Percentiles rank a stretch among this genome's conserved stretches.
phyloP scores from a whole-genome alignment of 768 basidiomycete genomes.

The Neoboletus magnificus region DNA sequence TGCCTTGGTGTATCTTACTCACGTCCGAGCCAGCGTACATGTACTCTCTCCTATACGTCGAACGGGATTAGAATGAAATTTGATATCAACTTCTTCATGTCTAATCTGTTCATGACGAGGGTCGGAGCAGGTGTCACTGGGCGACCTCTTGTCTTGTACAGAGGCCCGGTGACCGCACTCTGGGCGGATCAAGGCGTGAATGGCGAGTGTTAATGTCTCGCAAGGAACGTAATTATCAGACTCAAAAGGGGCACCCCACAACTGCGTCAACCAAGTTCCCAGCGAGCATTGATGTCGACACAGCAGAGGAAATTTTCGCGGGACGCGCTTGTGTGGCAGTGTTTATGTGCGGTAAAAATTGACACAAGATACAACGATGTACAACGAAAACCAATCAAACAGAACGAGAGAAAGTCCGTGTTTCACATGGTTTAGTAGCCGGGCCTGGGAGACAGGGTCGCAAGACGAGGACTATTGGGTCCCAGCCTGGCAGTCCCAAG shows the following conservation, averaged over 20 bases:
- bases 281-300: background rate
- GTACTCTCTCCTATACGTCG: too few species aligned
- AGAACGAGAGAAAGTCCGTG: too few species aligned
- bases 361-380: background rate
- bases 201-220: background rate
- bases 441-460: constrained; percentile 2
- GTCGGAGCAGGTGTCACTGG: too few species aligned
- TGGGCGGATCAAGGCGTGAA: background rate
- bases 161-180: background rate
- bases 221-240: background rate
- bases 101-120: too few species aligned
- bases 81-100: too few species aligned
- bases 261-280: background rate
- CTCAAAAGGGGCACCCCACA: background rate
- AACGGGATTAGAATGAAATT: too few species aligned
- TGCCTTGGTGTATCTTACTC: too few species aligned
- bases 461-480: constrained; percentile 11
- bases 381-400: background rate
- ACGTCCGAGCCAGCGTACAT: too few species aligned
- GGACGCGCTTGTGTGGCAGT: background rate
- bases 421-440: constrained; percentile 22
- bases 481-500: constrained; percentile 7
- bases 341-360: background rate
- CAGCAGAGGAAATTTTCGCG: background rate
- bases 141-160: too few species aligned